These are phyloP conservation scores for Xylaria bambusicola DNA, from an alignment of 495 filamentous ascomycete species.

Conservation along the genomic window DNA sequence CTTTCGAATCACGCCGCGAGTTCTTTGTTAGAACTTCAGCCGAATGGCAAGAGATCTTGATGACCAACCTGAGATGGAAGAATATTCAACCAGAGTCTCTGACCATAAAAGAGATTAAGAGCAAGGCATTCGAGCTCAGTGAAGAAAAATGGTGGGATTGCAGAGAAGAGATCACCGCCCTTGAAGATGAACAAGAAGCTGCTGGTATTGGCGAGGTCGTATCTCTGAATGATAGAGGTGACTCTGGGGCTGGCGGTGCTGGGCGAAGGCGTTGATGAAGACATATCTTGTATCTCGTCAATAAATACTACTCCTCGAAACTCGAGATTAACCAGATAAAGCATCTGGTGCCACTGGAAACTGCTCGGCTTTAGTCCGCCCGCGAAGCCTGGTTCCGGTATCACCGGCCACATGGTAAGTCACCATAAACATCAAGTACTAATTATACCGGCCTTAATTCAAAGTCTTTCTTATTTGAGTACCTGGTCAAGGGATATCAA, in stretches of 20 bases:
- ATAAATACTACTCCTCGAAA: background rate
- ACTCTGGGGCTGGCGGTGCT: slow-evolving; percentile 54
- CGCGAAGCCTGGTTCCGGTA: too few relatives aligned
- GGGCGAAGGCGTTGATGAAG: slow-evolving; percentile 57
- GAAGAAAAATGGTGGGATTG: slow-evolving; percentile 99
- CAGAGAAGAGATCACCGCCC: slow-evolving; percentile 85
- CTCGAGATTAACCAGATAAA: too few relatives aligned
- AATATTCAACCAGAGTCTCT: slow-evolving; percentile 60
- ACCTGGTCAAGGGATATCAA: too few relatives aligned
- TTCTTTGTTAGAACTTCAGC: slow-evolving; percentile 88
- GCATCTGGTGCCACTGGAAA: too few relatives aligned
- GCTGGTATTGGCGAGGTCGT: slow-evolving; percentile 96
- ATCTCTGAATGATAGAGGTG: slow-evolving; percentile 70
- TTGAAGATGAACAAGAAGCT: slow-evolving; percentile 96
- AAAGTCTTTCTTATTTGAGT: too few relatives aligned
- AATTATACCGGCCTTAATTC: too few relatives aligned
- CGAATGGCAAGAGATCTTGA: slow-evolving; percentile 84
- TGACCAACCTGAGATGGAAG: slow-evolving; percentile 66
- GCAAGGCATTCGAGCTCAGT: slow-evolving; percentile 80
- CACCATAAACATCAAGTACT: too few relatives aligned
- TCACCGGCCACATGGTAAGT: too few relatives aligned
- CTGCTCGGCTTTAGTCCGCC: too few relatives aligned
- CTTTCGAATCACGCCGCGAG: slow-evolving; percentile 88
- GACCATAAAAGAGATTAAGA: slow-evolving; percentile 86
- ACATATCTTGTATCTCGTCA: background rate